Evolutionary conservation across 1,139 yeast genomes (phyloP), one percentile per base, ranked within the genome.

Genomic region (Sporopachydermia cereana): DNA sequence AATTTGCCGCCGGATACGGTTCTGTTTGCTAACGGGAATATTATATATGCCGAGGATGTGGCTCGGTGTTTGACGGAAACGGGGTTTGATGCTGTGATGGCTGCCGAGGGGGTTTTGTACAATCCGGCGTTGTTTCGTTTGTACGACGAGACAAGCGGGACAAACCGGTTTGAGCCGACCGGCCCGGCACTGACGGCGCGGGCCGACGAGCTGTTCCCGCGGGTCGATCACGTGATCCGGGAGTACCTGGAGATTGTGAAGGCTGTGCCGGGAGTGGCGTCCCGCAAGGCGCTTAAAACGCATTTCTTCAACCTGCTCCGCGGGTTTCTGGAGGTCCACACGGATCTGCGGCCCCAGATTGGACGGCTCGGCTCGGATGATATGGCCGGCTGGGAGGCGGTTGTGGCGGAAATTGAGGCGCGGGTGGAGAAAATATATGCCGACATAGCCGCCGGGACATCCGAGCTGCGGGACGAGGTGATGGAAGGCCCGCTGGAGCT

Each of bases 21-120:
- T 0, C 82, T 91, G 56, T 85, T 91, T 58, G 85, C 96, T 31
- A 93, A 93, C 61, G 98, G 98, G 2, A 91, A 91, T 61, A 76
- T 91, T 17, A 65, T 91, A 42, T 89, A 91, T 55, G 84, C 93
- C 0, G 81, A 79, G 44, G 96, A 91, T 58, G 67, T 88, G 18
- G 64, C 69, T 1, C 69, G 93, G 50, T 84, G 96, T 60, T 58
- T 76, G 25, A 70, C 70, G 1, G 71, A 67, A 20, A 77, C 85
- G 1, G 66, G 65, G 0, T 83, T 93, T 53, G 96, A 93, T 64
- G 96, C 91, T 0, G 93, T 91, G 20, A 93, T 93, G 98, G 81
- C 95, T 41, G 98, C 98, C 0, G 99, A 93, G 61, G 96, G 96
- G 0, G 88, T 88, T 57, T 67, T 93, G 41, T 84, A 82, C 63